phyloP scores from a whole-genome alignment of 225 moss, liverwort and hornwort genomes.

The Lunularia cruciata region DNA sequence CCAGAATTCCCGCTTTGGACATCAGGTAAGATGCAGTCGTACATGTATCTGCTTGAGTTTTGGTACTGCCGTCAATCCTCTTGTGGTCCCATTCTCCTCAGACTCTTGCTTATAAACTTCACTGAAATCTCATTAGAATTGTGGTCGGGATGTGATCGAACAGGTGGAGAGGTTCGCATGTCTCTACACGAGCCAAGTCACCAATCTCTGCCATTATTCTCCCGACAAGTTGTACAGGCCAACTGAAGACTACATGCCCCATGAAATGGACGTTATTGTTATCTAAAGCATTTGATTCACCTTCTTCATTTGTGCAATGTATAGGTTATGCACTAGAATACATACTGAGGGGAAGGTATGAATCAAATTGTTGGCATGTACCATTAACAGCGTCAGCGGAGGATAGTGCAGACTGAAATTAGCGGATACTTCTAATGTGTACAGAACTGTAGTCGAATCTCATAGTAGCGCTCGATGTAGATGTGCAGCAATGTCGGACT shows the following conservation, averaged over 20 bases:
- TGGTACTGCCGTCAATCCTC: neutral
- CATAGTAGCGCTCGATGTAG: no score
- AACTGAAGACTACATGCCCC: constrained; percentile 90
- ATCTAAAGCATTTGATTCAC: neutral
- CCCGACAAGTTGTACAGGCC: constrained; percentile 87
- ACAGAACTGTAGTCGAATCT: constrained; percentile 4
- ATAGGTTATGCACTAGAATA: constrained; percentile 2
- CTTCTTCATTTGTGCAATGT: constrained; percentile 8
- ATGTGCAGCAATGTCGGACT: no score
- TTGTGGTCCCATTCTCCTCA: neutral
- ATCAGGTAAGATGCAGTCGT: constrained; percentile 69
- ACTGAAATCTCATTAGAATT: no score
- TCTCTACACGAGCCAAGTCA: constrained; percentile 86
- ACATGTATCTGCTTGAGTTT: no score
- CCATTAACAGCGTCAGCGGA: neutral
- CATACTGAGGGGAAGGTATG: neutral
- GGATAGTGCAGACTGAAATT: neutral
- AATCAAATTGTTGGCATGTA: neutral
- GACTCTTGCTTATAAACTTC: no score
- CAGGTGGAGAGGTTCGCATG: constrained; percentile 97
- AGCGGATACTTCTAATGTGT: neutral
- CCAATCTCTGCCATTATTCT: constrained; percentile 88
- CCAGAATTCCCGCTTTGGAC: constrained; percentile 93
- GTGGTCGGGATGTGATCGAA: constrained; percentile 22
- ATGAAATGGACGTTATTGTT: constrained; percentile 53